phyloP scores from a whole-genome alignment of 495 filamentous ascomycete genomes.

The Penicillium ucsense region DNA sequence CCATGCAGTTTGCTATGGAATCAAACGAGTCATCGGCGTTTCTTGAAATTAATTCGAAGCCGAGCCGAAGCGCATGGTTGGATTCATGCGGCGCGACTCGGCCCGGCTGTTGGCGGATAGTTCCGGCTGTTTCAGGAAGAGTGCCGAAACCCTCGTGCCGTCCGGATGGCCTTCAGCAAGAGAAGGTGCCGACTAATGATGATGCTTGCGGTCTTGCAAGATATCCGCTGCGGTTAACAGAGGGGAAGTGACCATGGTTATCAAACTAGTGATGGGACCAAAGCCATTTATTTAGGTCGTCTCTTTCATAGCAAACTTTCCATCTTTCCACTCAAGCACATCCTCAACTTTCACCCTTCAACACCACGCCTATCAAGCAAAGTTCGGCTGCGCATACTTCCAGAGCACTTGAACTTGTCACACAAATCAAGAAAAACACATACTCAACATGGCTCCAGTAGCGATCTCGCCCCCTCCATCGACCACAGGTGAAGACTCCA shows the following conservation, averaged over 20 bases:
- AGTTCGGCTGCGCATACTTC: too few species aligned
- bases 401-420: too few species aligned
- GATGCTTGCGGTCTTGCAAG: not conserved
- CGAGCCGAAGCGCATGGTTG: not conserved
- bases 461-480: constrained; percentile 47
- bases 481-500: constrained; percentile 11
- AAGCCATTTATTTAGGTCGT: not conserved
- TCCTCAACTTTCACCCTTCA: not conserved
- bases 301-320: not conserved
- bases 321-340: not conserved
- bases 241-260: not conserved
- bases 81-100: not conserved
- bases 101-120: constrained; percentile 19
- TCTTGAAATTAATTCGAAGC: not conserved
- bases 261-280: too few species aligned
- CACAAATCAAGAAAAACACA: not conserved
- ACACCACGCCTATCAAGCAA: not conserved
- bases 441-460: constrained; percentile 56
- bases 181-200: not conserved
- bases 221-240: constrained; percentile 12
- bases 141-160: not conserved
- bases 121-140: constrained; percentile 10
- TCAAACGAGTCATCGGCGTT: not conserved
- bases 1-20: not conserved
- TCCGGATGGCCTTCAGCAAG: not conserved